A percentile compares a stretch with the other conserved stretches of the same genome.
phyloP scores from a whole-genome alignment of 306 rosid species.

The Malus sieversii region DNA sequence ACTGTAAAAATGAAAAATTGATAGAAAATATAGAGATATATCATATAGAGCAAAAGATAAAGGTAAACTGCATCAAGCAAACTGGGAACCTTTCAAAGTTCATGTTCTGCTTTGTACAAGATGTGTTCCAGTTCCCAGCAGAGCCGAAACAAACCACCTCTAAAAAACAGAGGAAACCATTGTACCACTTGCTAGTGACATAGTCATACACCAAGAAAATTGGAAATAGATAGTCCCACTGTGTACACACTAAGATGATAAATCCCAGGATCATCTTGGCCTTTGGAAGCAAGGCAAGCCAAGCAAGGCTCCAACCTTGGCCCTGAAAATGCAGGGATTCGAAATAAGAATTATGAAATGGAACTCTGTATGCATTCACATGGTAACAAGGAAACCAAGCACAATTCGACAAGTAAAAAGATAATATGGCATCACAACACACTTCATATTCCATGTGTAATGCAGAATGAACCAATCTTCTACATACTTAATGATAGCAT shows the following conservation, averaged over 20 bases:
- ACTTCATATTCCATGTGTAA: background rate
- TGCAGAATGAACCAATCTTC: background rate
- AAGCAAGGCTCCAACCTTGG: slow-evolving; percentile 40
- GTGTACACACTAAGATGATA: slow-evolving; percentile 4
- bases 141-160: slow-evolving; percentile 9
- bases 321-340: slow-evolving; percentile 39
- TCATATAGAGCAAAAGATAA: background rate
- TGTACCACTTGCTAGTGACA: slow-evolving; percentile 5
- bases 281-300: slow-evolving; percentile 44
- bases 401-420: background rate
- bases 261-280: slow-evolving; percentile 26
- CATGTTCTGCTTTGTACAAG: slow-evolving; percentile 7
- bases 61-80: slow-evolving; percentile 3
- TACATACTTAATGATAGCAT: background rate
- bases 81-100: slow-evolving; percentile 5
- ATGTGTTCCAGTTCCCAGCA: slow-evolving; percentile 14
- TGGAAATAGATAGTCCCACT: slow-evolving; percentile 10
- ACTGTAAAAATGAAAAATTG: background rate
- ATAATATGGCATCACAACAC: background rate
- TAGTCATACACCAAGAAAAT: slow-evolving; percentile 1
- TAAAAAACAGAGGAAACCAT: slow-evolving; percentile 5
- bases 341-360: slow-evolving; percentile 21
- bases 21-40: background rate
- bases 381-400: background rate
- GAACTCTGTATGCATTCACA: slow-evolving; percentile 9